phyloP scores from a whole-genome alignment of 1,284 basidiomycete genomes.

The Leccinum angustisporum region DNA sequence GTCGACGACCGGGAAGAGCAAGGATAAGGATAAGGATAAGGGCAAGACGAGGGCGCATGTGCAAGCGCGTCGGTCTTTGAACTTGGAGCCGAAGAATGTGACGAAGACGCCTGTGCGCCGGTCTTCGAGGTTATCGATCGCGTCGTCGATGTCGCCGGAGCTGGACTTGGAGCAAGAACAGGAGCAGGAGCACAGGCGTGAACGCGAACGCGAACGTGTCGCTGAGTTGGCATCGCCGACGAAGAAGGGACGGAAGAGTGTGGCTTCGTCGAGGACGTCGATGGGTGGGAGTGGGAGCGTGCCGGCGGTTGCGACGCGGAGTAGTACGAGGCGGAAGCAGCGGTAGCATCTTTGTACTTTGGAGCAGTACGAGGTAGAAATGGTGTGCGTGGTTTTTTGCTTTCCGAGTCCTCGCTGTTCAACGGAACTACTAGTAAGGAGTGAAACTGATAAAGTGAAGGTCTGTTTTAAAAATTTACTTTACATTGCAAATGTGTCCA shows the following conservation, averaged over 20 bases:
- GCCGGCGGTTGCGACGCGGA: conserved; percentile 21
- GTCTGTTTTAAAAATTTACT: no score
- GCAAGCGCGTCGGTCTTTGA: not conserved
- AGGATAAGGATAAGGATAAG: not conserved
- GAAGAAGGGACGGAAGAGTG: conserved; percentile 24
- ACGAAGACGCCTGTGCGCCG: conserved; percentile 29
- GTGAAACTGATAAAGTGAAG: no score
- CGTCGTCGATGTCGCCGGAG: conserved; percentile 31
- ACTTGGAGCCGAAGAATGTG: not conserved
- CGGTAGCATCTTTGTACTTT: not conserved
- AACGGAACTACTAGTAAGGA: no score
- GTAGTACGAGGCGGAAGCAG: conserved; percentile 30
- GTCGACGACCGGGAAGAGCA: conserved; percentile 2
- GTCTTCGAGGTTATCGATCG: conserved; percentile 32
- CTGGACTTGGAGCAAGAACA: not conserved
- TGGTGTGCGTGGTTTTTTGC: no score
- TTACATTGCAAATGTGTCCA: no score
- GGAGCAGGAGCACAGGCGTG: no score
- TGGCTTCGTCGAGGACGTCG: conserved; percentile 10
- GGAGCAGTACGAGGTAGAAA: no score
- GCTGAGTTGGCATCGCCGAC: conserved; percentile 22
- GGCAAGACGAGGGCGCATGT: conserved; percentile 17
- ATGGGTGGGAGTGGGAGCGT: conserved; percentile 9
- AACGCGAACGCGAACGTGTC: no score
- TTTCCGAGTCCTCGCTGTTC: no score